Evolutionary conservation across 495 filamentous ascomycete genomes (phyloP), one percentile per base, ranked within the genome.

Genomic region (Daldinia childiae): DNA sequence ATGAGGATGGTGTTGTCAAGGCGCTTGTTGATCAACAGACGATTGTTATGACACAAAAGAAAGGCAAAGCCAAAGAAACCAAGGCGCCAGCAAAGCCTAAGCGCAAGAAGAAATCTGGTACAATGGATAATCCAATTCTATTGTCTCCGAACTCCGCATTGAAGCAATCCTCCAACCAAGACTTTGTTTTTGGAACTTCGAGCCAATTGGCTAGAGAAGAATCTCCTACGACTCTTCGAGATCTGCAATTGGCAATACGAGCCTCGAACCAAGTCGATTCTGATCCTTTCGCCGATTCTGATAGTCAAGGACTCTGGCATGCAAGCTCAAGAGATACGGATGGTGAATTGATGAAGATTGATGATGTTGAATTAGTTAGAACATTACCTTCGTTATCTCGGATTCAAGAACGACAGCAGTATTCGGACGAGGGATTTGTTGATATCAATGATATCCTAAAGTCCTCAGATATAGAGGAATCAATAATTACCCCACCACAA

Each of bases 131-230:
- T 54, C 84, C 72, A 50, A 84, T 88, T 4, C 79, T 97, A 7
- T 83, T 94, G 30, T 93, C 93, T 3, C 95, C 95, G 2, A 82
- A 83, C 58, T 88, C 89, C 43, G 95, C 94, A 17, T 75, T 88
- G 48, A 87, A 87, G 65, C 85, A 89, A 67, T 80, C 91, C n/a
- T 82, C 89, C 4, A 81, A 87, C 6, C 95, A 97, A 76, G 89
- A 94, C 67, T 90, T 97, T 68, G 79, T 97, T 2, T 98, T 98
- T 78, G 95, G 94, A 15, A 97, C 93, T 1, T 96, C 91, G 17
- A 97, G 94, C 78, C 95, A 98, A 77, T 81, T 98, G 17, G 91
- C 91, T 54, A 83, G 84, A 59, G 91, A 93, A 39, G 89, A 93
- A 56, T 92, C 92, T 0, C 91, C 92, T 3, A 83, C 84, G 2